Percentiles rank a stretch among this genome's conserved stretches.
phyloP scores from a whole-genome alignment of 768 basidiomycete species.

The Auriscalpium microsporum region DNA sequence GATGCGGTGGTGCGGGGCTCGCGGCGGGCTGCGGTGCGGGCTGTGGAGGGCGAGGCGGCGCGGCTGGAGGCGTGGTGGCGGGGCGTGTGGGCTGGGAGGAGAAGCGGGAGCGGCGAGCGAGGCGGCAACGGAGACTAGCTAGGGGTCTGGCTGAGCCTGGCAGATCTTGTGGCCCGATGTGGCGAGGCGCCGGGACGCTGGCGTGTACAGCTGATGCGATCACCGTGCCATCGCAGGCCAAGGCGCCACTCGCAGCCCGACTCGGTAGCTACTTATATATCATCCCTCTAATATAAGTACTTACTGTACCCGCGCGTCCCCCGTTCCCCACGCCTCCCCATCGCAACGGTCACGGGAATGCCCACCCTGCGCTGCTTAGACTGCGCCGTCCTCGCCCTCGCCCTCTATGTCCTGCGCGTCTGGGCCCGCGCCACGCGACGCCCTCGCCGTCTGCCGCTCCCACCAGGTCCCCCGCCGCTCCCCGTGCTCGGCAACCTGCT shows the following conservation, averaged over 20 bases:
- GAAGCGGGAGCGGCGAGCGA: too few species aligned
- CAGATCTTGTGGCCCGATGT: too few species aligned
- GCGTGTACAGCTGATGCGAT: too few species aligned
- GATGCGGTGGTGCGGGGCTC: slow-evolving; percentile 40
- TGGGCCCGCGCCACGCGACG: not conserved
- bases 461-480: not conserved
- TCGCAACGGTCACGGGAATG: too few species aligned
- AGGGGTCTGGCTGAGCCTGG: too few species aligned
- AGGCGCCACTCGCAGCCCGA: too few species aligned
- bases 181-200: too few species aligned
- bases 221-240: too few species aligned
- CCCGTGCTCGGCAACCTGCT: slow-evolving; percentile 4
- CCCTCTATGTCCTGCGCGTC: not conserved
- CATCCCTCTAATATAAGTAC: too few species aligned
- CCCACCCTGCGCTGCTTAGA: not conserved
- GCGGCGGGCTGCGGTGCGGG: slow-evolving; percentile 46
- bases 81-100: not conserved
- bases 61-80: slow-evolving; percentile 34
- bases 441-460: not conserved
- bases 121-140: too few species aligned
- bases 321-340: not conserved
- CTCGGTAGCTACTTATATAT: too few species aligned
- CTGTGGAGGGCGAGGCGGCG: slow-evolving; percentile 50
- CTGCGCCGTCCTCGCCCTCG: not conserved
- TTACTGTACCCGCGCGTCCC: too few species aligned